phyloP scores from a whole-genome alignment of 352 stramenopile species.

The Pythium scleroteichum region DNA sequence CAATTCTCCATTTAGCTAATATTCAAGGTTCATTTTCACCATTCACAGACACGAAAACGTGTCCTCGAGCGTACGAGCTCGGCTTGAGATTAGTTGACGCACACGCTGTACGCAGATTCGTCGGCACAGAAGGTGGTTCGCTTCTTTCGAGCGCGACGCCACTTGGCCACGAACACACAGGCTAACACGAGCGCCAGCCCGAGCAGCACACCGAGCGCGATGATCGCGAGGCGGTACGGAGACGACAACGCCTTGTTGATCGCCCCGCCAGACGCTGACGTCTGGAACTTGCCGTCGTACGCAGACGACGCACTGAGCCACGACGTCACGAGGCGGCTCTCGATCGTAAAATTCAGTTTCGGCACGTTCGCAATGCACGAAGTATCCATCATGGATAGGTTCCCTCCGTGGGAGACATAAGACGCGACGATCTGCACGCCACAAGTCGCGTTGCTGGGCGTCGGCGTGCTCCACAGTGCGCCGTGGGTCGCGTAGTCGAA shows the following conservation, averaged over 20 bases:
- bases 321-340: conserved; percentile 48
- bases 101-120: conserved; percentile 11
- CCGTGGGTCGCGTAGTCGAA: conserved; percentile 34
- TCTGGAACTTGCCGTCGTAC: conserved; percentile 11
- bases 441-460: conserved; percentile 21
- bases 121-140: conserved; percentile 7
- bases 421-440: conserved; percentile 30
- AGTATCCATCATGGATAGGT: conserved; percentile 27
- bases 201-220: conserved; percentile 43
- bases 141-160: conserved; percentile 19
- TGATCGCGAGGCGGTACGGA: conserved; percentile 20
- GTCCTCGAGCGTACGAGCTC: no score
- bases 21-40: no score
- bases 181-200: conserved; percentile 19
- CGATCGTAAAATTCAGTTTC: conserved; percentile 10
- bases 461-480: conserved; percentile 10
- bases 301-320: conserved; percentile 33
- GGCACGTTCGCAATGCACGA: conserved; percentile 31
- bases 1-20: no score
- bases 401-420: conserved; percentile 28
- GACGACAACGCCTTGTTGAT: conserved; percentile 4
- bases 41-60: no score
- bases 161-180: conserved; percentile 32
- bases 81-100: background rate
- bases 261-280: background rate